A percentile compares a stretch with the other conserved stretches of the same genome.
Evolutionary conservation across 2,329 filamentous ascomycete species (phyloP).

Genomic region (Emergomyces pasteurianus): DNA sequence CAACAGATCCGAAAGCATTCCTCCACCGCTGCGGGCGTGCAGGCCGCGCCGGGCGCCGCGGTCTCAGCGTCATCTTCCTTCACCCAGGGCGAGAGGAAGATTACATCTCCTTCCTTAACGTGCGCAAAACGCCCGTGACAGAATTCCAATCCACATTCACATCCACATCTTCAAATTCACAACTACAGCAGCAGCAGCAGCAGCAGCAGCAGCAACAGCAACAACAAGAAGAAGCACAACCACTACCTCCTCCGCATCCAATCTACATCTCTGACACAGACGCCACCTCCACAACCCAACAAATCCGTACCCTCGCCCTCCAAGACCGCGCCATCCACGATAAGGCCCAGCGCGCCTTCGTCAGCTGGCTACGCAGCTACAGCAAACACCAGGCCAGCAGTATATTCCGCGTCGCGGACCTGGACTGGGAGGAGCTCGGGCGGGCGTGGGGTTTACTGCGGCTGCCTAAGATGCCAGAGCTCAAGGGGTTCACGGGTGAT

Average conservation of each 20-base stretch:
- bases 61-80: slow-evolving; percentile 74
- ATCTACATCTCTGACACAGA: slow-evolving; percentile 50
- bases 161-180: slow-evolving; percentile 21
- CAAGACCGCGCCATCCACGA: slow-evolving; percentile 62
- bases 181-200: not conserved
- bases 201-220: too few species aligned
- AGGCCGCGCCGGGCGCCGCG: slow-evolving; percentile 54
- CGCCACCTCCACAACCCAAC: slow-evolving; percentile 44
- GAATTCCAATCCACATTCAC: slow-evolving; percentile 13
- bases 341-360: slow-evolving; percentile 82
- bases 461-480: slow-evolving; percentile 88
- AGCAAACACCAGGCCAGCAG: slow-evolving; percentile 81
- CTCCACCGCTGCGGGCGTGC: slow-evolving; percentile 54
- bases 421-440: slow-evolving; percentile 76
- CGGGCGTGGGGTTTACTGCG: slow-evolving; percentile 75
- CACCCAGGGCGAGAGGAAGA: slow-evolving; percentile 79
- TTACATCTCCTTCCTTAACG: slow-evolving; percentile 74
- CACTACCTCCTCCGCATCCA: slow-evolving; percentile 31
- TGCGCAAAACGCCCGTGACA: slow-evolving; percentile 71
- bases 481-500: slow-evolving; percentile 61
- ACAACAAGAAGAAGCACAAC: slow-evolving; percentile 26
- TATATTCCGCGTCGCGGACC: slow-evolving; percentile 71
- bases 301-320: slow-evolving; percentile 46
- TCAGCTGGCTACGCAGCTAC: slow-evolving; percentile 86
- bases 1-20: slow-evolving; percentile 77